Evolutionary conservation across 2,329 filamentous ascomycete species (phyloP).

Genomic region (Nemania diffusa): DNA sequence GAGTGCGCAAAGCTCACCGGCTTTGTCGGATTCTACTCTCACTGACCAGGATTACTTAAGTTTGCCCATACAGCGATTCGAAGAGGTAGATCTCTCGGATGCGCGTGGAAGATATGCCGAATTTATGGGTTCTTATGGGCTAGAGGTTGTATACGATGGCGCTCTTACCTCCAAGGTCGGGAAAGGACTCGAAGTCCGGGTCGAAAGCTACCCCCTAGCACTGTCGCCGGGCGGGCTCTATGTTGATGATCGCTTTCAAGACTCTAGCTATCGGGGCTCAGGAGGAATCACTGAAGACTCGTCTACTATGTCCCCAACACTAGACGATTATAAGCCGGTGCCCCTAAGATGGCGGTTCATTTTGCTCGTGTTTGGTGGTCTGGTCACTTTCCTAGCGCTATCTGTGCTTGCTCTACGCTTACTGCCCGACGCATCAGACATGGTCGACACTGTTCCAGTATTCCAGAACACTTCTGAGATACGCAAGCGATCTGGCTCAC

Average conservation of each 20-base stretch:
- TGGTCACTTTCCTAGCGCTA: conserved; percentile 43
- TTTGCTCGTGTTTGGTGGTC: conserved; percentile 29
- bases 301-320: not conserved
- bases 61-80: conserved; percentile 38
- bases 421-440: conserved; percentile 42
- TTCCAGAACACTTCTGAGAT: conserved; percentile 38
- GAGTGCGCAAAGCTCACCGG: conserved; percentile 38
- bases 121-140: conserved; percentile 37
- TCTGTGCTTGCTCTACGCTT: conserved; percentile 45
- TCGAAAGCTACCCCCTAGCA: conserved; percentile 25
- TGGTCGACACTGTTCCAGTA: conserved; percentile 14
- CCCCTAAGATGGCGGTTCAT: conserved; percentile 39
- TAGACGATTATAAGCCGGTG: conserved; percentile 43
- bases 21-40: conserved; percentile 41
- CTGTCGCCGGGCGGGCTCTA: conserved; percentile 36
- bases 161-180: conserved; percentile 36
- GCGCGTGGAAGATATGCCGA: conserved; percentile 34
- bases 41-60: conserved; percentile 40
- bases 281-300: conserved; percentile 39
- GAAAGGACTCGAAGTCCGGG: conserved; percentile 40
- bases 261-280: conserved; percentile 41
- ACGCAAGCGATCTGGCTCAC: conserved; percentile 30
- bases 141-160: conserved; percentile 29
- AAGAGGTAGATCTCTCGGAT: conserved; percentile 39
- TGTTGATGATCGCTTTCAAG: conserved; percentile 33